Evolutionary conservation across 129 eudicot species (phyloP).

Genomic region (Lactuca saligna): DNA sequence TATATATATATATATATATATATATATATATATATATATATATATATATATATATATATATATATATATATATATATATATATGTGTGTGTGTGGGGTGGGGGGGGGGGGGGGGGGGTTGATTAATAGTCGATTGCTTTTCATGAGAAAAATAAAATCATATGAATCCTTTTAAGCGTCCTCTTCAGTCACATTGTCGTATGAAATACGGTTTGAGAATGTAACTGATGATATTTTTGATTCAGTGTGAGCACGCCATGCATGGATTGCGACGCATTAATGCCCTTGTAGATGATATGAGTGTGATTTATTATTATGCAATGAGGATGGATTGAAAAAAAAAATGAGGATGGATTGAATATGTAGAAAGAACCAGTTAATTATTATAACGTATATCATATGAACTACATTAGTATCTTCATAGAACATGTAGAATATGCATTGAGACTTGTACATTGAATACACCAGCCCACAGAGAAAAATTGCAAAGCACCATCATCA

Average conservation of each 20-base stretch:
- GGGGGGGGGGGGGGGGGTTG: no score
- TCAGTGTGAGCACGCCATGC: background rate
- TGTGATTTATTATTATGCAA: conserved; percentile 2
- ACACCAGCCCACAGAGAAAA: conserved; percentile 5
- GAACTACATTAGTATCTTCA: conserved; percentile 9
- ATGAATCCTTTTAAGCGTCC: no score
- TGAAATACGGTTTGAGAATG: background rate
- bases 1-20: no score
- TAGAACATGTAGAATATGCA: conserved; percentile 8
- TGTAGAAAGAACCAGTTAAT: background rate
- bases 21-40: no score
- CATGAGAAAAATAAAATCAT: no score
- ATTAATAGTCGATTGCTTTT: no score
- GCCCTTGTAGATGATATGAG: background rate
- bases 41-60: no score
- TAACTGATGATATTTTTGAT: background rate
- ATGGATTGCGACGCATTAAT: background rate
- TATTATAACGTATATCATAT: conserved; percentile 5
- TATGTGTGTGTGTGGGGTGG: no score
- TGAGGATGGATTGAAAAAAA: background rate
- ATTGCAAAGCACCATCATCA: conserved; percentile 42
- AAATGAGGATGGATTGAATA: conserved; percentile 1
- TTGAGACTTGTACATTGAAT: conserved; percentile 14
- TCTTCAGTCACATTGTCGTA: no score
- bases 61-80: no score